Conservation (phyloP, 805 yeast species). For the Saccharomyces kudriavzevii region DNA sequence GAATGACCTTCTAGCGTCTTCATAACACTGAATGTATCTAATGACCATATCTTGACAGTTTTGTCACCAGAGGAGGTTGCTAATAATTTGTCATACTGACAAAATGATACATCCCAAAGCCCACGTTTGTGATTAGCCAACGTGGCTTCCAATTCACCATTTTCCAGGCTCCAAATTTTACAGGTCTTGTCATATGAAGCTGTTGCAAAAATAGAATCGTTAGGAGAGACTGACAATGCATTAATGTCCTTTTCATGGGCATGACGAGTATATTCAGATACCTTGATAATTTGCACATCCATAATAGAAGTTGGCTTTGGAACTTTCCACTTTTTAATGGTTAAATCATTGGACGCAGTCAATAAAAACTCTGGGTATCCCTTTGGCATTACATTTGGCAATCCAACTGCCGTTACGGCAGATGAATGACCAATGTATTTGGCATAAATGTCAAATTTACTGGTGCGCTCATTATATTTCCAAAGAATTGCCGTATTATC, state of each 20-base stretch:
- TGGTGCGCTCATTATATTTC: conserved; percentile 45
- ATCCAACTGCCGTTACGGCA: conserved; percentile 71
- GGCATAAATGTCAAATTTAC: conserved; percentile 41
- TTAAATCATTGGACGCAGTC: conserved; percentile 80
- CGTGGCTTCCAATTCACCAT: conserved; percentile 83
- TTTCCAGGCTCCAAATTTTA: conserved; percentile 76
- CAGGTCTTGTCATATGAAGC: conserved; percentile 91
- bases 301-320: conserved; percentile 36
- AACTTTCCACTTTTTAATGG: conserved; percentile 78
- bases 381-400: conserved; percentile 47
- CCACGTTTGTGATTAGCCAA: conserved; percentile 90
- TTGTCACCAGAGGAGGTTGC: conserved; percentile 91
- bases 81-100: conserved; percentile 65
- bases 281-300: conserved; percentile 35
- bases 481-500: conserved; percentile 82
- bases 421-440: conserved; percentile 81
- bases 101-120: conserved; percentile 83
- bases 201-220: conserved; percentile 80
- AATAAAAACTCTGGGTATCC: conserved; percentile 57
- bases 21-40: conserved; percentile 64
- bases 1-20: conserved; percentile 92
- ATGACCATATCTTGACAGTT: conserved; percentile 81
- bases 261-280: conserved; percentile 80
- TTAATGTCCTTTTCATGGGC: conserved; percentile 97
- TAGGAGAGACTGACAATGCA: conserved; percentile 81